phyloP scores from a whole-genome alignment of 495 filamentous ascomycete species.

The Penicillium malachiteum region DNA sequence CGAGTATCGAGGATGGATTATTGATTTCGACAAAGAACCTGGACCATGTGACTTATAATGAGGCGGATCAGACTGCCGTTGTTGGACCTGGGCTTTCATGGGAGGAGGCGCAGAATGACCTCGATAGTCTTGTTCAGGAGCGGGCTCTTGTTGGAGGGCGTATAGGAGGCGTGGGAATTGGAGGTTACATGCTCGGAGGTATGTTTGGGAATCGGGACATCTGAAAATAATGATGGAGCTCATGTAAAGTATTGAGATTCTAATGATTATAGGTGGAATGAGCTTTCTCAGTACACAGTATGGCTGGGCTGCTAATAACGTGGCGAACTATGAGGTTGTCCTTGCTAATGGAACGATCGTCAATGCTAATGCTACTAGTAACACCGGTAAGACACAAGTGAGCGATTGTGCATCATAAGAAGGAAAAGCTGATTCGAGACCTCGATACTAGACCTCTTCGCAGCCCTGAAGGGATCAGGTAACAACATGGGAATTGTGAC shows the following conservation, averaged over 20 bases:
- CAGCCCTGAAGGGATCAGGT: constrained; percentile 55
- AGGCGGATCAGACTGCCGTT: constrained; percentile 33
- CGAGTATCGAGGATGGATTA: constrained; percentile 42
- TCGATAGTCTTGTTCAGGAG: constrained; percentile 26
- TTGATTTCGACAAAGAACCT: constrained; percentile 41
- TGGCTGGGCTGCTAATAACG: constrained; percentile 56
- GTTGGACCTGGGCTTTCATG: constrained; percentile 43
- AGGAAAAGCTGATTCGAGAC: constrained; percentile 10
- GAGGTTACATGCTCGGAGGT: constrained; percentile 47
- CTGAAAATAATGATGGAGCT: no score
- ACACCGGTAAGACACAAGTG: constrained; percentile 28
- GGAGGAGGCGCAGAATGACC: constrained; percentile 36
- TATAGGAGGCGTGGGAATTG: constrained; percentile 39
- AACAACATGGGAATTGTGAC: constrained; percentile 67
- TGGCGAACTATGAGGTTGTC: constrained; percentile 55
- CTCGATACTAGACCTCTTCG: constrained; percentile 52
- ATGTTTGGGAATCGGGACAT: constrained; percentile 8
- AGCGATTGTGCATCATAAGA: not conserved
- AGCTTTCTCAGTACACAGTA: constrained; percentile 56
- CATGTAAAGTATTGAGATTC: not conserved
- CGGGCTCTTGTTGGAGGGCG: constrained; percentile 40
- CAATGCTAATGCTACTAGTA: constrained; percentile 40
- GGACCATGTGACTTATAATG: constrained; percentile 35
- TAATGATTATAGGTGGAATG: constrained; percentile 34
- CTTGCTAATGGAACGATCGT: constrained; percentile 55